These are phyloP conservation scores for Westerdykella sp. DNA, from an alignment of 2,329 filamentous ascomycete species.

Conservation along the genomic window DNA sequence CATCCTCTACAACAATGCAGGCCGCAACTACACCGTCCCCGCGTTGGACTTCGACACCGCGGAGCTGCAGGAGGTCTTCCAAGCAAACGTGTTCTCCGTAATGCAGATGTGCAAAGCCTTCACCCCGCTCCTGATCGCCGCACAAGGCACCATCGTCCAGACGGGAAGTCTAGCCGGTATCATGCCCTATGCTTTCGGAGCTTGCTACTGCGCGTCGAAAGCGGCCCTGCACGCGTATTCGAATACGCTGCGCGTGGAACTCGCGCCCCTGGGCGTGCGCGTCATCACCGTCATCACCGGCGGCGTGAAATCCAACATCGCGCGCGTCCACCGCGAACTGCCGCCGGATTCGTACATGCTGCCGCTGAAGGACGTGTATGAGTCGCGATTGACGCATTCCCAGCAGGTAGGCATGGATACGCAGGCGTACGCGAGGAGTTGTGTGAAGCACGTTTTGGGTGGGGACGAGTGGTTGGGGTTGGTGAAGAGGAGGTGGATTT, in stretches of 20 bases:
- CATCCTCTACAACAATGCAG: conserved; percentile 55
- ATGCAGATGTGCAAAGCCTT: conserved; percentile 55
- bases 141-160: conserved; percentile 42
- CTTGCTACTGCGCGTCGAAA: conserved; percentile 53
- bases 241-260: conserved; percentile 53
- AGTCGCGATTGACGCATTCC: conserved; percentile 47
- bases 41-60: conserved; percentile 48
- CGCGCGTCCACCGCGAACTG: conserved; percentile 46
- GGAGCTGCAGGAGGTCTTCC: conserved; percentile 28
- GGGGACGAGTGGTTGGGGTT: conserved; percentile 19
- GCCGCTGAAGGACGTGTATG: conserved; percentile 48
- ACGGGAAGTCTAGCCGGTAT: conserved; percentile 42
- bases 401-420: conserved; percentile 49
- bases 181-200: conserved; percentile 39
- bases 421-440: conserved; percentile 49
- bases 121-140: conserved; percentile 46
- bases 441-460: conserved; percentile 48
- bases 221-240: conserved; percentile 54
- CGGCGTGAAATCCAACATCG: conserved; percentile 55
- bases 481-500: conserved; percentile 43
- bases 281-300: conserved; percentile 51
- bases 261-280: conserved; percentile 46
- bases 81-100: conserved; percentile 50
- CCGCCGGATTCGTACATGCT: conserved; percentile 46
- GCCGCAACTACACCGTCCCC: conserved; percentile 52